Evolutionary conservation across 805 yeast genomes (phyloP), one percentile per base, ranked within the genome.

Genomic region (Ogataea pilisensis): DNA sequence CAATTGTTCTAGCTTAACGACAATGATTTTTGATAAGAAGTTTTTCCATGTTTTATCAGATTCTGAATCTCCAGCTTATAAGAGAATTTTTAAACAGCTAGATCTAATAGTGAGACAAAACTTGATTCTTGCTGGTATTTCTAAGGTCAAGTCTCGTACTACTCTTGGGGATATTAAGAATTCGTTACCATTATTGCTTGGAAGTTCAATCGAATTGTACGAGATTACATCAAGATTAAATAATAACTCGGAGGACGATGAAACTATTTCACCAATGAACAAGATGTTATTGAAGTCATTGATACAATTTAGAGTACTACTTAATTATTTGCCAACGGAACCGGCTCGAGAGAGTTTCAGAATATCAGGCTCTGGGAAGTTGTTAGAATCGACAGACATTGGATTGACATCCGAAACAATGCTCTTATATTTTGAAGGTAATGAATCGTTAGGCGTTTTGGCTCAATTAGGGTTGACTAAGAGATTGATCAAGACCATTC

Each of bases 191-290:
- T 41, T 51, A 18, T 31, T 65, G 12, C 51, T 75, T 32, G 74
- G 77, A 2, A 68, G 73, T 45, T 72, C 81, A 0, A 69, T 83
- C 20, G 68, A 74, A 19, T 75, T 80, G 71, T 60, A 71, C 29
- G 90, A 84, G 51, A 73, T 82, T 18, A 51, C 81, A 0, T 68
- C 80, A 1, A 69, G 90, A 54, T 54, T 72, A n/a, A 70, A 72
- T 1, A 38, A 34, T 2, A 40, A 36, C 14, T n/a, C 12, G 21
- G 31, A 34, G 11, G 32, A 37, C 11, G n/a, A 18, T 9, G 41
- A 38, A 8, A 37, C 45, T 7, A 30, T 43, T n/a, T 42, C 54
- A 16, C 48, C 53, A 19, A 44, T 48, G 33, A 43, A 41, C 19
- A 57, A 61, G 29, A 54, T 62, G 2, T 51, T 72, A 12, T 29